Evolutionary conservation across 2,329 filamentous ascomycete species (phyloP).

Genomic region (Pseudocercospora fijiensis): DNA sequence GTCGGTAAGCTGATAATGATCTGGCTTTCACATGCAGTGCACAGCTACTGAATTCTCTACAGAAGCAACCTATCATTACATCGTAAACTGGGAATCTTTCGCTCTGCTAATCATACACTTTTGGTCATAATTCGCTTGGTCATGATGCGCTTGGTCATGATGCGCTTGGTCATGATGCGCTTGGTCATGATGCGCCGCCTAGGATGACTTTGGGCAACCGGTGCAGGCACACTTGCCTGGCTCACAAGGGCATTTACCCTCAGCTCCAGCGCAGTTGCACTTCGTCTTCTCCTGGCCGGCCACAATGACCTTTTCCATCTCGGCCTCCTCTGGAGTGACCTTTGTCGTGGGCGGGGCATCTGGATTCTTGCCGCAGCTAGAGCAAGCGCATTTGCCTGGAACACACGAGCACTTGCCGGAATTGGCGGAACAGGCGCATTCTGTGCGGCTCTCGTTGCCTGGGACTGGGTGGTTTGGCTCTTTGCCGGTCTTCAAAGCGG

Average conservation of each 20-base stretch:
- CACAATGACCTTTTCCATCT: slow-evolving; percentile 53
- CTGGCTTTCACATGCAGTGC: background rate
- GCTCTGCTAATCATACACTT: background rate
- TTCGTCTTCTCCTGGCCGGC: slow-evolving; percentile 48
- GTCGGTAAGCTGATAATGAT: background rate
- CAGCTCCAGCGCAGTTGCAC: slow-evolving; percentile 51
- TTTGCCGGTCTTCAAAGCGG: slow-evolving; percentile 73
- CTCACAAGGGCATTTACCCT: slow-evolving; percentile 49
- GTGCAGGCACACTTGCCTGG: slow-evolving; percentile 50
- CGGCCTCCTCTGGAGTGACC: slow-evolving; percentile 35
- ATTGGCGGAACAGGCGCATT: slow-evolving; percentile 48
- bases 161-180: background rate
- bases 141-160: slow-evolving; percentile 1
- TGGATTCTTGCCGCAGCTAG: slow-evolving; percentile 50
- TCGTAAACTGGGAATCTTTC: background rate
- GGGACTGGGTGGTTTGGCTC: slow-evolving; percentile 45
- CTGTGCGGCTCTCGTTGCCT: slow-evolving; percentile 42
- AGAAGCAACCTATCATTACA: background rate
- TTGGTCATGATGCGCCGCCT: slow-evolving; percentile 5
- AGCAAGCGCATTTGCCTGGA: slow-evolving; percentile 48
- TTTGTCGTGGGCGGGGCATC: slow-evolving; percentile 31
- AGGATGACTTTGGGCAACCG: slow-evolving; percentile 47
- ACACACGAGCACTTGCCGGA: slow-evolving; percentile 47
- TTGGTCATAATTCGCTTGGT: background rate
- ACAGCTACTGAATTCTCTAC: background rate